phyloP scores from a whole-genome alignment of 352 stramenopile genomes.

The Elongisporangium anandrum region DNA sequence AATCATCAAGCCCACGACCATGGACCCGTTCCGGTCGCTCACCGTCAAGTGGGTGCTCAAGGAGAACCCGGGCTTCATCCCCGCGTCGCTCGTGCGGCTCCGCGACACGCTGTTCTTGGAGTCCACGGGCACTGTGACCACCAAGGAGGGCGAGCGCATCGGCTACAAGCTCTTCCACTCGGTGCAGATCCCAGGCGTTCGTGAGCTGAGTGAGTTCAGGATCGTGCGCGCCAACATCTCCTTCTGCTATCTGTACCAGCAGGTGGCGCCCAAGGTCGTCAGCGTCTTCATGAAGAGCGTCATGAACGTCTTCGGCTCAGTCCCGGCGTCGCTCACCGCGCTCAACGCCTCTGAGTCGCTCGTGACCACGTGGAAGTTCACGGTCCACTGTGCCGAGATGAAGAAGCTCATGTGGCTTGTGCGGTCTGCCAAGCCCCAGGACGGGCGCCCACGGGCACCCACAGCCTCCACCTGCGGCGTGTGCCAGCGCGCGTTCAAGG shows the following conservation, averaged over 20 bases:
- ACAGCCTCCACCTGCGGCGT: not conserved
- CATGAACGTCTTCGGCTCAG: constrained; percentile 11
- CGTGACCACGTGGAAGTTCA: not conserved
- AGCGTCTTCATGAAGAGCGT: constrained; percentile 37
- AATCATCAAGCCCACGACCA: constrained; percentile 16
- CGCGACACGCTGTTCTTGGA: constrained; percentile 63
- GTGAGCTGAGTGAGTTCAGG: constrained; percentile 25
- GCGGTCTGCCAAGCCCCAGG: not conserved
- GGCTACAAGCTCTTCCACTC: constrained; percentile 57
- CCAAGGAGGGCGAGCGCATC: constrained; percentile 33
- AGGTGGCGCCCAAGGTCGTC: constrained; percentile 16
- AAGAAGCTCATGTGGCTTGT: constrained; percentile 10
- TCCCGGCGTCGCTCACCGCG: not conserved
- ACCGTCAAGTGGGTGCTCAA: constrained; percentile 20
- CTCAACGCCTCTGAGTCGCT: not conserved
- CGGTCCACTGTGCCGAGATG: constrained; percentile 7
- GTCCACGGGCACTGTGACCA: constrained; percentile 34
- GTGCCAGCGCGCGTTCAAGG: not conserved
- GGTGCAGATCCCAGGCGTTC: constrained; percentile 30
- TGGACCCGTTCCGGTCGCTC: constrained; percentile 16
- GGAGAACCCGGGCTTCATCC: constrained; percentile 9
- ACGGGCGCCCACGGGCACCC: not conserved
- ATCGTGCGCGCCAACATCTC: constrained; percentile 35
- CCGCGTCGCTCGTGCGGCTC: constrained; percentile 22
- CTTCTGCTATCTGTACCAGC: constrained; percentile 25